Conservation (phyloP, 2,329 filamentous ascomycete species). For the Bretziella fagacearum region DNA sequence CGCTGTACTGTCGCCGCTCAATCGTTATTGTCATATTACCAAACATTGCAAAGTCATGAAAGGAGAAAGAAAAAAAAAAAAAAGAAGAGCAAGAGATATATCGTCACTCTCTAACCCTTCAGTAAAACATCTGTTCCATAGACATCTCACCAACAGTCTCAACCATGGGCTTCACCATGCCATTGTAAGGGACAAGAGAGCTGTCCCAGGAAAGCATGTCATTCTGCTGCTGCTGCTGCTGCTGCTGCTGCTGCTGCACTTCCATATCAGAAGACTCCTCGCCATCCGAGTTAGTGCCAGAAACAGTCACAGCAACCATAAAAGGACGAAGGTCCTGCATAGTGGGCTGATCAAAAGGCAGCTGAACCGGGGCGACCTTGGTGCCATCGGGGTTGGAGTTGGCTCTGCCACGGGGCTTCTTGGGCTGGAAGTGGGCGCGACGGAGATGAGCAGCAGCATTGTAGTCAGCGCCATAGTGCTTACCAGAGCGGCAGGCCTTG, state of each 20-base stretch:
- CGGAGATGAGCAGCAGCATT: constrained; percentile 85
- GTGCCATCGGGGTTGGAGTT: constrained; percentile 18
- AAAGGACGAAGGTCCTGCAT: constrained; percentile 13
- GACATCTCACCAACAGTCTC: neutral
- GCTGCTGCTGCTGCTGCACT: neutral
- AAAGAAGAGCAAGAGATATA: neutral
- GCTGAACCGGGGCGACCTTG: neutral
- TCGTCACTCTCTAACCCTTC: constrained; percentile 1
- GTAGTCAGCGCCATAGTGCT: constrained; percentile 82
- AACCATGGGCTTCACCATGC: neutral
- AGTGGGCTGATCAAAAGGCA: constrained; percentile 7
- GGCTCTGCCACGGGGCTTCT: constrained; percentile 26
- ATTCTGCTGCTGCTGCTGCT: neutral
- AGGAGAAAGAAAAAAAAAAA: neutral
- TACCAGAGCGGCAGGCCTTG: constrained; percentile 62
- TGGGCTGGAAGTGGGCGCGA: constrained; percentile 69
- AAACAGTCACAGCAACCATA: constrained; percentile 5
- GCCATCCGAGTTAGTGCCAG: neutral
- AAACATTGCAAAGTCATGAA: constrained; percentile 9
- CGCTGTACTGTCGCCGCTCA: constrained; percentile 3
- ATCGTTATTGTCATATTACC: neutral
- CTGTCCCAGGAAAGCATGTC: neutral
- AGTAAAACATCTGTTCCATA: neutral
- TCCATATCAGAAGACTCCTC: constrained; percentile 5
- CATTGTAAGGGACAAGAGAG: neutral